phyloP scores from a whole-genome alignment of 225 moss, liverwort and hornwort genomes.

The Rhytidiadelphus loreus region DNA sequence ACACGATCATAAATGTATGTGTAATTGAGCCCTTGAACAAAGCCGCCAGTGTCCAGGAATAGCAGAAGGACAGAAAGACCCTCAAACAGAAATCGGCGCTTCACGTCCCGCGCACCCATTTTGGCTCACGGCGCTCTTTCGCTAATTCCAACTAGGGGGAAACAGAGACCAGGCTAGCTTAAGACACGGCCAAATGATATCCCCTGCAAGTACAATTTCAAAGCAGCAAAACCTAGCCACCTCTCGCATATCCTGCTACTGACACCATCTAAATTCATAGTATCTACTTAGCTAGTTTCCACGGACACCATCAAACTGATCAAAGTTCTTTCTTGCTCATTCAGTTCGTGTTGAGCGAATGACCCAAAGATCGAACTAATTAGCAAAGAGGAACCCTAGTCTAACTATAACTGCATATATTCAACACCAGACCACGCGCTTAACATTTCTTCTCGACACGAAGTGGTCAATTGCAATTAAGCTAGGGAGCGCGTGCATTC shows the following conservation, averaged over 20 bases:
- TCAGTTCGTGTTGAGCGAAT: neutral
- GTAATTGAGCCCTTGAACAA: neutral
- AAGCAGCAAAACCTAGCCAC: neutral
- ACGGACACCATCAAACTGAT: neutral
- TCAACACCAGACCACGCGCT: neutral
- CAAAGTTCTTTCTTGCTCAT: neutral
- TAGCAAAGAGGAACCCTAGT: neutral
- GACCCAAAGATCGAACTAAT: neutral
- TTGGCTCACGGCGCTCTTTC: neutral
- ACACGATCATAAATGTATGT: fast-evolving
- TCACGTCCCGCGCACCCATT: neutral
- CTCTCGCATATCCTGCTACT: neutral
- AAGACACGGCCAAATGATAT: neutral
- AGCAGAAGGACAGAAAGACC: neutral
- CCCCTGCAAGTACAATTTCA: neutral
- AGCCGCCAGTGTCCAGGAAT: neutral
- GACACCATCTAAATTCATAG: neutral
- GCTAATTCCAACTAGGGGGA: neutral
- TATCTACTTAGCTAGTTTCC: neutral
- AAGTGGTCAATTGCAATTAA: neutral
- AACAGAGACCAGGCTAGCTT: neutral
- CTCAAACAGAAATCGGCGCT: neutral
- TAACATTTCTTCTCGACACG: neutral
- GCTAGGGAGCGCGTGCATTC: neutral
- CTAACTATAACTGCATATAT: neutral